Evolutionary conservation across 176 grass and related monocot genomes (phyloP), one percentile per base, ranked within the genome.

Genomic region (Cenchrus purpureus): DNA sequence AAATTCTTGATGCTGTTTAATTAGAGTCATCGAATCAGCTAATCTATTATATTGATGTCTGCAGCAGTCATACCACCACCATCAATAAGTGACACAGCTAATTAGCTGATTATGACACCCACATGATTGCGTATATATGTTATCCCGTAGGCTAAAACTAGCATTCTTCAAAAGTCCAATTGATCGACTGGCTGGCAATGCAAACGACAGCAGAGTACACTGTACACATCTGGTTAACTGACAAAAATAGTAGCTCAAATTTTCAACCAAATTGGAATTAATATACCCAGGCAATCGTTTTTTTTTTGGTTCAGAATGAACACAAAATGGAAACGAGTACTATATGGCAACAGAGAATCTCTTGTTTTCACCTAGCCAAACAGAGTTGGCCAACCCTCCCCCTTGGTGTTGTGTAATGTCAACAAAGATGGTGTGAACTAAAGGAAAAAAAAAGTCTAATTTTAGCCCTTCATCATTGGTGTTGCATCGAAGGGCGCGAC

Each of bases 1-100:
- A 25, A 22, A 8, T 25, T 25, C 22, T 25, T 71, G 65, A 64
- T 22, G 65, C 15, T 45, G 76, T 78, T 83, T 74, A 67, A 84
- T 68, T 88, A 65, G 34, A 73, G 40, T 74, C 76, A 11, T 74
- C 17, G 25, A 12, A 58, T 58, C 50, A 50, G 74, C 79, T 79
- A 75, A 66, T 43, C 51, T 31, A 32, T 68, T 68, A 42, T 40
- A 40, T 40, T 40, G 28, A 85, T 69, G 76, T 62, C 20, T 60
- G 13, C 34, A 57, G 13, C 34, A 57, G 66, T 57, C 67, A 15
- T 37, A 65, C 16, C 44, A 66, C 16, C 44, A 66, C 37, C 37
- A 40, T 40, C 37, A 40, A 40, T 40, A 66, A 43, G 48, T 67
- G 48, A 79, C 5, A 68, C 29, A 75, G 64, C 58, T 74, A 63